Evolutionary conservation across 2,329 filamentous ascomycete species (phyloP), one percentile per base, ranked within the genome.

Genomic region (Daldinia sp.): DNA sequence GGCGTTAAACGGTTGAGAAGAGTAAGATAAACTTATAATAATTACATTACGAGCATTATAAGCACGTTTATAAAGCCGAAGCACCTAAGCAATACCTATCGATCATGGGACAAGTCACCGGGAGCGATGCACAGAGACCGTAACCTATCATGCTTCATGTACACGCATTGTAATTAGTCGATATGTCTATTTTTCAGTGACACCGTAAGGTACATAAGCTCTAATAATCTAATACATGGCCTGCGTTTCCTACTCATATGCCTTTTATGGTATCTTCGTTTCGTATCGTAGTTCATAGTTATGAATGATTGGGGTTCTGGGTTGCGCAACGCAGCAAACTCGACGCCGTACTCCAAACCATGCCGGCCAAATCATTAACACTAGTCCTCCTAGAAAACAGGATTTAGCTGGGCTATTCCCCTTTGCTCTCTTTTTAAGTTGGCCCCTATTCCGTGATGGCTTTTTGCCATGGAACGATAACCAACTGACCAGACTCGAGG

Each of bases 171-270:
- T n/a, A 23, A 27, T 45, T 45, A 15, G 21, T 43, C 25, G 13
- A 43, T n/a, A 43, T 25, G 11, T 27, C 21, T 27, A 15, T 15
- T 23, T 25, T 23, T 13, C 21, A 45, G 15, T 45, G 4, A 15
- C 11, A 45, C 39, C 39, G 39, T 45, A 45, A 45, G 39, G 39
- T 45, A 27, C 45, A 32, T 48, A 48, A 29, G 45, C 45, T 48
- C 45, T 48, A 48, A 48, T 30, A 27, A 27, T 48, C 45, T 48
- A 48, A 29, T 15, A 41, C 34, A 19, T 52, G 23, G 30, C 49
- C 19, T 9, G 23, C 34, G 15, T 19, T 25, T 37, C 49, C 23
- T 35, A 37, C n/a, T 52, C 19, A n/a, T 52, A 34, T 15, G 41
- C 29, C 17, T 21, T 48, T 15, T 13, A 48, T 29, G 45, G 27